These are phyloP conservation scores for Neonothopanus nambi DNA, from an alignment of 1,284 basidiomycete species.

Conservation along the genomic window DNA sequence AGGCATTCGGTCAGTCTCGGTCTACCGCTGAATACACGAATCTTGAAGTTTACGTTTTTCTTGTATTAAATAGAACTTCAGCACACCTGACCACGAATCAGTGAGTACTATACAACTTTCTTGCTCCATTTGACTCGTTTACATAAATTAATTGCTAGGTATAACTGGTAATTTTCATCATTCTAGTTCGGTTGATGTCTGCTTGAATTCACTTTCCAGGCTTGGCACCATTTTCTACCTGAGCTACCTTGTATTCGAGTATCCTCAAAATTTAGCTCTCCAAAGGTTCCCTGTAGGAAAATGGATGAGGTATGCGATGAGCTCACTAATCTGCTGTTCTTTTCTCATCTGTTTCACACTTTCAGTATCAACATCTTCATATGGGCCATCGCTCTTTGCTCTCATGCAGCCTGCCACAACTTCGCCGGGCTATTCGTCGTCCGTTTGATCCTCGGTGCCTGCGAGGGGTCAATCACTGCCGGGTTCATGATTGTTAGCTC, in stretches of 20 bases:
- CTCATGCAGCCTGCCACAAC: constrained; percentile 22
- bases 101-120: constrained; percentile 7
- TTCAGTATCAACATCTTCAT: constrained; percentile 65
- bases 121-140: constrained; percentile 3
- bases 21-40: neutral
- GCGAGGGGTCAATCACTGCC: constrained; percentile 76
- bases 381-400: constrained; percentile 64
- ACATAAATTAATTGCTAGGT: constrained; percentile 27
- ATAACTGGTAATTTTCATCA: constrained; percentile 33
- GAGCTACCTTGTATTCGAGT: constrained; percentile 57
- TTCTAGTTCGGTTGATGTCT: constrained; percentile 39
- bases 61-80: constrained; percentile 30
- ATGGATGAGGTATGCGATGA: constrained; percentile 51
- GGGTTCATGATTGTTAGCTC: constrained; percentile 70
- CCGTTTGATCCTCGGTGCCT: constrained; percentile 57
- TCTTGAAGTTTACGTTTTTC: constrained; percentile 13
- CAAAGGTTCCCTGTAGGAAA: constrained; percentile 80
- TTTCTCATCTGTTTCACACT: constrained; percentile 30
- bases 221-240: constrained; percentile 78
- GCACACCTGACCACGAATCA: constrained; percentile 38
- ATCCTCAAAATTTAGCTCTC: constrained; percentile 76
- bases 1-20: constrained; percentile 55
- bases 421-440: constrained; percentile 70
- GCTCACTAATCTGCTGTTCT: neutral
- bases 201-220: constrained; percentile 23